Percentiles rank a stretch among this genome's conserved stretches.
phyloP scores from a whole-genome alignment of 352 stramenopile genomes.

The Phytophthora rubi region DNA sequence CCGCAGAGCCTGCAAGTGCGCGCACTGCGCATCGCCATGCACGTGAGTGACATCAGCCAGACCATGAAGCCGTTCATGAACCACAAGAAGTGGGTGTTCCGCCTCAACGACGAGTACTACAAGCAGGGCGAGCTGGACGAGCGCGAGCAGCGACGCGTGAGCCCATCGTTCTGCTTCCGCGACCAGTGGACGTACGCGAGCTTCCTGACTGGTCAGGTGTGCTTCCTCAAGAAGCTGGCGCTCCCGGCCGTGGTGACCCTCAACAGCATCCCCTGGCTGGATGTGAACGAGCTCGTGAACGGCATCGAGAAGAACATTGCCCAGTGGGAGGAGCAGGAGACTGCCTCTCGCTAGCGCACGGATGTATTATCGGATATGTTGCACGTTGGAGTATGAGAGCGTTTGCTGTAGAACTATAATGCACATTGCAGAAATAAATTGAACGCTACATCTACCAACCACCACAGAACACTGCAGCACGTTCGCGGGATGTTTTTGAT shows the following conservation, averaged over 20 bases:
- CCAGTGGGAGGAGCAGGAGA: slow-evolving; percentile 52
- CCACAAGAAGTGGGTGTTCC: slow-evolving; percentile 78
- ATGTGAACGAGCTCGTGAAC: slow-evolving; percentile 57
- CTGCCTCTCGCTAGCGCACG: slow-evolving; percentile 1
- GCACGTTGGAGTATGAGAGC: slow-evolving; percentile 36
- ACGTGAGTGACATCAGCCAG: slow-evolving; percentile 85
- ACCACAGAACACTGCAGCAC: too few species aligned
- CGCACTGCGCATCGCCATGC: slow-evolving; percentile 70
- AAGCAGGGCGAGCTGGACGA: slow-evolving; percentile 71
- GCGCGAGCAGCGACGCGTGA: slow-evolving; percentile 43
- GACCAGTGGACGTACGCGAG: slow-evolving; percentile 54
- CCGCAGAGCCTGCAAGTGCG: slow-evolving; percentile 58
- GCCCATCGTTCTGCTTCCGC: slow-evolving; percentile 61
- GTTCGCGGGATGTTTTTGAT: too few species aligned
- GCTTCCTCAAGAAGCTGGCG: slow-evolving; percentile 66
- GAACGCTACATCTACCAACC: slow-evolving; percentile 24
- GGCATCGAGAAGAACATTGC: slow-evolving; percentile 68
- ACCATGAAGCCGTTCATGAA: slow-evolving; percentile 84
- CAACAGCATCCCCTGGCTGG: slow-evolving; percentile 68
- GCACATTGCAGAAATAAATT: slow-evolving; percentile 48
- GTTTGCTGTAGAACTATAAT: slow-evolving; percentile 45
- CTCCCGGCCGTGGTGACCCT: slow-evolving; percentile 60
- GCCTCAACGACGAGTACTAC: slow-evolving; percentile 77
- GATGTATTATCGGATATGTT: slow-evolving; percentile 36
- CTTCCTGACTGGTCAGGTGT: slow-evolving; percentile 64